Percentiles rank a stretch among this genome's conserved stretches.
Conservation (phyloP, 129 eudicot genomes). For the Pulicaria dysenterica region DNA sequence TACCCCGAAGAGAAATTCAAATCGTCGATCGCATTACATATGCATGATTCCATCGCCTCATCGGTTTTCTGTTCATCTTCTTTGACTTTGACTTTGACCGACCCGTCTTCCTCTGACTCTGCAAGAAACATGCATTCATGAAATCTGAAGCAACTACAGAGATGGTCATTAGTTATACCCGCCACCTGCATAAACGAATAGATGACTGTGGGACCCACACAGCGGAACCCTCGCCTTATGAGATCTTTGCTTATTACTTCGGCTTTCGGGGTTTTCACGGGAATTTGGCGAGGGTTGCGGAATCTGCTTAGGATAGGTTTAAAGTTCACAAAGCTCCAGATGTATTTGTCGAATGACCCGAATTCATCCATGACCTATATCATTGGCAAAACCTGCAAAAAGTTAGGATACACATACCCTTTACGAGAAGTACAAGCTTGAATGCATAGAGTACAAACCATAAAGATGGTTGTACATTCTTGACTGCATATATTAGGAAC, state of each 20-base stretch:
- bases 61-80: constrained; percentile 28
- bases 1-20: constrained; percentile 41
- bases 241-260: constrained; percentile 69
- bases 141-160: constrained; percentile 60
- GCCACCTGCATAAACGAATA: constrained; percentile 79
- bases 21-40: constrained; percentile 39
- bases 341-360: constrained; percentile 67
- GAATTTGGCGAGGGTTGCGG: constrained; percentile 67
- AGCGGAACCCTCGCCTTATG: constrained; percentile 61
- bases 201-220: constrained; percentile 73
- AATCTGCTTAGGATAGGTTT: constrained; percentile 58
- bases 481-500: constrained; percentile 18
- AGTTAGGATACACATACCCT: constrained; percentile 39
- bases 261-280: constrained; percentile 65
- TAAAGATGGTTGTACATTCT: constrained; percentile 25
- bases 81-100: constrained; percentile 26
- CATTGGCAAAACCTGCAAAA: constrained; percentile 47
- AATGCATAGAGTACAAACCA: constrained; percentile 5
- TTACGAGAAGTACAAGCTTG: constrained; percentile 9
- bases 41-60: constrained; percentile 38
- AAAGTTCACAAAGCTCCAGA: constrained; percentile 72
- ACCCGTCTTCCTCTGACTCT: constrained; percentile 29
- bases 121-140: constrained; percentile 43
- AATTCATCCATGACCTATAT: constrained; percentile 58
- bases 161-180: constrained; percentile 70